phyloP scores from a whole-genome alignment of 352 stramenopile species.

The Pythium periplocum region DNA sequence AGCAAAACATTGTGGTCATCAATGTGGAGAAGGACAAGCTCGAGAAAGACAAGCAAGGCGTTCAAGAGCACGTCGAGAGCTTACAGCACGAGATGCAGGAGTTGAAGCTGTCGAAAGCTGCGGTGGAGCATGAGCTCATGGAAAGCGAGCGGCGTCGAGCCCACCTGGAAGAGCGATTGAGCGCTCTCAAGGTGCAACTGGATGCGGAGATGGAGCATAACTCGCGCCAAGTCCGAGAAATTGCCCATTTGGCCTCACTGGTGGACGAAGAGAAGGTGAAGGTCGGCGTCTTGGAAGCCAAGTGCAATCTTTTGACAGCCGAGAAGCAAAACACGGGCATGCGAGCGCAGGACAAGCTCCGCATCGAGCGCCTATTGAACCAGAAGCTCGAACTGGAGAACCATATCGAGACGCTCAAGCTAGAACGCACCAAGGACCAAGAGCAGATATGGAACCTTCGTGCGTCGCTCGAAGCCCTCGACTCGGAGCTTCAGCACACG shows the following conservation, averaged over 20 bases:
- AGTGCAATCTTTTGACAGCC: conserved; percentile 51
- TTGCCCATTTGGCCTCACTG: conserved; percentile 26
- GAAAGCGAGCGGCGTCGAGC: conserved; percentile 41
- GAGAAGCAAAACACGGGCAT: conserved; percentile 79
- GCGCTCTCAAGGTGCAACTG: conserved; percentile 68
- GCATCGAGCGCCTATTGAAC: conserved; percentile 70
- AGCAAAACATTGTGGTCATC: conserved; percentile 46
- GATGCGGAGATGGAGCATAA: conserved; percentile 47
- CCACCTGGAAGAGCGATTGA: conserved; percentile 37
- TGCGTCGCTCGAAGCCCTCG: conserved; percentile 59
- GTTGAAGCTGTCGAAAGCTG: conserved; percentile 29
- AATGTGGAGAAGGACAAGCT: conserved; percentile 62
- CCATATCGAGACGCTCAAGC: conserved; percentile 44
- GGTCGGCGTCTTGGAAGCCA: conserved; percentile 54
- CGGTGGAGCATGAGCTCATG: conserved; percentile 41
- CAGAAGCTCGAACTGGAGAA: conserved; percentile 77
- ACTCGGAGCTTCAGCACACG: conserved; percentile 70
- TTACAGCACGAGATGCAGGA: conserved; percentile 25
- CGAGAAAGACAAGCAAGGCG: conserved; percentile 25
- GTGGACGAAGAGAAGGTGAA: conserved; percentile 63
- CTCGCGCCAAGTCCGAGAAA: conserved; percentile 28
- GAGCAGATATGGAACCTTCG: conserved; percentile 68
- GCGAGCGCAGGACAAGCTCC: conserved; percentile 72
- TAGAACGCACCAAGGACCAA: conserved; percentile 54
- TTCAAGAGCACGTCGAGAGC: conserved; percentile 28